Conservation (phyloP, 306 rosid genomes). For the Prunus fruticosa region DNA sequence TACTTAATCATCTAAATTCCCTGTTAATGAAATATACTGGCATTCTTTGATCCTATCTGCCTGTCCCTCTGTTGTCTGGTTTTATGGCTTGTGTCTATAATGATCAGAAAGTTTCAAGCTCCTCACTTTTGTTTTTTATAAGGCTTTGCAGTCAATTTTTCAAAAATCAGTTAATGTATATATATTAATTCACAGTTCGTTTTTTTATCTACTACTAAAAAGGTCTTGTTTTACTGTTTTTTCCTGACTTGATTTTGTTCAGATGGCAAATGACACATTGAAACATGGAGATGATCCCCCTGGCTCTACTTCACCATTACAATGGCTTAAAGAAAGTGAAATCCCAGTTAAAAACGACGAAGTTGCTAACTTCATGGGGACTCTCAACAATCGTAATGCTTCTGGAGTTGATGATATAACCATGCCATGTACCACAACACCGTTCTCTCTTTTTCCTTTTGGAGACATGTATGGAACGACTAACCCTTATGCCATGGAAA, state of each 20-base stretch:
- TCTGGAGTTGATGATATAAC: constrained; percentile 12
- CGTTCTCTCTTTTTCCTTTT: constrained; percentile 23
- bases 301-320: constrained; percentile 13
- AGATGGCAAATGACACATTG: constrained; percentile 28
- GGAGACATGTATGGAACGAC: constrained; percentile 15
- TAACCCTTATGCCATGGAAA: constrained; percentile 11
- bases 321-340: constrained; percentile 17
- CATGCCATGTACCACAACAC: not conserved
- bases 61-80: not conserved
- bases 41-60: not conserved
- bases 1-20: not conserved
- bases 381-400: constrained; percentile 1
- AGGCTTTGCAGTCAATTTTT: not conserved
- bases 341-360: not conserved
- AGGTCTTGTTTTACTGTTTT: not conserved
- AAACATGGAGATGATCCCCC: constrained; percentile 7
- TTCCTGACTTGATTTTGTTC: not conserved
- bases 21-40: not conserved
- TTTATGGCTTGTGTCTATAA: not conserved
- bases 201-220: not conserved
- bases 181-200: not conserved
- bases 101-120: not conserved
- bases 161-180: not conserved
- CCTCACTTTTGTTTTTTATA: not conserved
- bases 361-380: constrained; percentile 6